A percentile compares a stretch with the other conserved stretches of the same genome.
phyloP scores from a whole-genome alignment of 306 rosid genomes.

The Lotus japonicus region DNA sequence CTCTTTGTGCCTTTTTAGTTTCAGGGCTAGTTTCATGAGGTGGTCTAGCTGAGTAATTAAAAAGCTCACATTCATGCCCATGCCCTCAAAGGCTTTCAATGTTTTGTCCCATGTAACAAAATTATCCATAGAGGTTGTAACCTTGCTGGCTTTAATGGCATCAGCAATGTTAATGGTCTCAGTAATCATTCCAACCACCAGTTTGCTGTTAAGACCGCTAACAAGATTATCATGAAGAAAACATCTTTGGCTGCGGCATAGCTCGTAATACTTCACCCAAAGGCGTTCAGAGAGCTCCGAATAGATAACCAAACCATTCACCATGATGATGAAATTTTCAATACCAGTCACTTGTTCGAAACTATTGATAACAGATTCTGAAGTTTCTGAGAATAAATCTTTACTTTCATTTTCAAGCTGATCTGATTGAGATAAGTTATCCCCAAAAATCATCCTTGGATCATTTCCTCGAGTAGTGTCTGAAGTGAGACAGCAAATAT shows the following conservation, averaged over 20 bases:
- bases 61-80: conserved; percentile 53
- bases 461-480: conserved; percentile 9
- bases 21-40: conserved; percentile 26
- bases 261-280: conserved; percentile 41
- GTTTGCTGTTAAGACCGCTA: conserved; percentile 41
- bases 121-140: conserved; percentile 23
- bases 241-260: conserved; percentile 46
- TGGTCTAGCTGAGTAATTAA: conserved; percentile 32
- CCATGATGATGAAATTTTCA: conserved; percentile 33
- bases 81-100: conserved; percentile 34
- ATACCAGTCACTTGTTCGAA: conserved; percentile 39
- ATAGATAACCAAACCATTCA: conserved; percentile 41
- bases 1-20: conserved; percentile 21
- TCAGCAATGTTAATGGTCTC: conserved; percentile 54
- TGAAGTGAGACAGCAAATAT: conserved; percentile 4
- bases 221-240: conserved; percentile 57
- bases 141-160: conserved; percentile 50
- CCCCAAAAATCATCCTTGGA: neutral
- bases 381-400: conserved; percentile 19
- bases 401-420: conserved; percentile 25
- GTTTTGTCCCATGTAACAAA: conserved; percentile 43
- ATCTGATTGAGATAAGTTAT: neutral
- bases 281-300: conserved; percentile 34
- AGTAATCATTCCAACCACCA: conserved; percentile 43
- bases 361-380: conserved; percentile 17